Evolutionary conservation across 208 protist genomes (phyloP).

Genomic region (Acanthamoeba lugdunensis): DNA sequence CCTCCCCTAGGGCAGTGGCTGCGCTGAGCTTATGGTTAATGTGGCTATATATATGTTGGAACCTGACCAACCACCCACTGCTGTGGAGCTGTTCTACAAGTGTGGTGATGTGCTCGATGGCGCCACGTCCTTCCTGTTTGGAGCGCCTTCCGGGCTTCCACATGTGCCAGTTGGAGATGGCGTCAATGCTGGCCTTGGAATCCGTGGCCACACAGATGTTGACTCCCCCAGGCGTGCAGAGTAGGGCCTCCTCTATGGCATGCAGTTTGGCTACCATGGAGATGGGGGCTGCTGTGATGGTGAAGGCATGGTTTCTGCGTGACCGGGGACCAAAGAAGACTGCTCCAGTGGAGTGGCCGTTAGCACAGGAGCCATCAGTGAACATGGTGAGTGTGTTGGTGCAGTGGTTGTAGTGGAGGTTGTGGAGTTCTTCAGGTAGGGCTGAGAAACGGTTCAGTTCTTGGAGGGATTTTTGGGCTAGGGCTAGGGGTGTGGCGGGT

Average conservation of each 20-base stretch:
- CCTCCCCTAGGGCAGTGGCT: background rate
- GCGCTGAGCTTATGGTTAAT: background rate
- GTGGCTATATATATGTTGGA: background rate
- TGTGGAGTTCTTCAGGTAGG: background rate
- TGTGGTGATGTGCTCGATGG: no score
- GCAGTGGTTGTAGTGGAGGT: background rate
- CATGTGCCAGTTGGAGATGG: background rate
- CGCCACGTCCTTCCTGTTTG: no score
- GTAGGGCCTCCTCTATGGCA: background rate
- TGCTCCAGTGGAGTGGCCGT: background rate
- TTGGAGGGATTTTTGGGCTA: background rate
- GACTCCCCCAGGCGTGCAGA: background rate
- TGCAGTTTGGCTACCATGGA: background rate
- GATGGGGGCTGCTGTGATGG: background rate
- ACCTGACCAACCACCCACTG: background rate
- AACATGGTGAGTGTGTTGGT: background rate
- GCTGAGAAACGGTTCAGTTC: background rate
- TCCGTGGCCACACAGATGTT: background rate
- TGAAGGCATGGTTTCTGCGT: background rate
- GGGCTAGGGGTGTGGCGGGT: no score
- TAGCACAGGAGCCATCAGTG: background rate
- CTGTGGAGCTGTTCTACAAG: no score
- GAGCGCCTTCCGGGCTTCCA: background rate
- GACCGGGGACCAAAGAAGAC: background rate
- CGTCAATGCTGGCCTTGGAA: background rate